These are phyloP conservation scores for Hypocreales sp. DNA, from an alignment of 2,329 filamentous ascomycete species.

Conservation along the genomic window DNA sequence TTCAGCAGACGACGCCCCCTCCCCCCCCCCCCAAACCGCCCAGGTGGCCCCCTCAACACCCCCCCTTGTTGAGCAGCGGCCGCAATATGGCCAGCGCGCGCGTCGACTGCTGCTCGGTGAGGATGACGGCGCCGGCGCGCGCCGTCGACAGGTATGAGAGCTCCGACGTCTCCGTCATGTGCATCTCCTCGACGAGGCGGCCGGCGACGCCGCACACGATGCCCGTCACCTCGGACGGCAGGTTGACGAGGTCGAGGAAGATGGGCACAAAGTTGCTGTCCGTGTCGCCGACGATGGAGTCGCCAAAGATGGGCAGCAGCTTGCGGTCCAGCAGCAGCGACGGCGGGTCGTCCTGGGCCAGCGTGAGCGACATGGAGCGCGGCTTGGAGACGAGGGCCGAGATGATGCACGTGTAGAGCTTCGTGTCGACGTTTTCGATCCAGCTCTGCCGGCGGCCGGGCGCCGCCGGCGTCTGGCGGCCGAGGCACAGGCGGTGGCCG, in stretches of 20 bases:
- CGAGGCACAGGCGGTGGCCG: constrained; percentile 21
- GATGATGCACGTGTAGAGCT: constrained; percentile 47
- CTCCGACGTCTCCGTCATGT: constrained; percentile 44
- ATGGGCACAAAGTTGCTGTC: constrained; percentile 68
- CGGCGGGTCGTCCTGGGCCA: constrained; percentile 58
- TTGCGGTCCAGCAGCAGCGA: constrained; percentile 57
- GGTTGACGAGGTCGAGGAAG: constrained; percentile 64
- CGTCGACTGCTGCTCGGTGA: constrained; percentile 58
- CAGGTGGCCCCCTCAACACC: too few species aligned
- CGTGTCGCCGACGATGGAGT: constrained; percentile 61
- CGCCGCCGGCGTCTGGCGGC: constrained; percentile 17
- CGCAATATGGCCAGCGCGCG: constrained; percentile 57
- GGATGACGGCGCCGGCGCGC: constrained; percentile 75
- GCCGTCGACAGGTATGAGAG: constrained; percentile 87
- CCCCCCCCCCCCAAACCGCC: too few species aligned
- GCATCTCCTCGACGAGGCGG: constrained; percentile 58
- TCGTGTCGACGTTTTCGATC: constrained; percentile 45
- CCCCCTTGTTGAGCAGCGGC: constrained; percentile 26
- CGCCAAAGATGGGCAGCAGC: constrained; percentile 50
- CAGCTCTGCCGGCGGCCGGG: constrained; percentile 26
- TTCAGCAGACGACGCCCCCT: too few species aligned
- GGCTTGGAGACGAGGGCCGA: constrained; percentile 46
- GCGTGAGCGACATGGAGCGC: constrained; percentile 57
- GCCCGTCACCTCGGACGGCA: constrained; percentile 79
- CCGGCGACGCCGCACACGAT: constrained; percentile 92